phyloP scores from a whole-genome alignment of 208 protist species.

The Leishmania gerbilli region DNA sequence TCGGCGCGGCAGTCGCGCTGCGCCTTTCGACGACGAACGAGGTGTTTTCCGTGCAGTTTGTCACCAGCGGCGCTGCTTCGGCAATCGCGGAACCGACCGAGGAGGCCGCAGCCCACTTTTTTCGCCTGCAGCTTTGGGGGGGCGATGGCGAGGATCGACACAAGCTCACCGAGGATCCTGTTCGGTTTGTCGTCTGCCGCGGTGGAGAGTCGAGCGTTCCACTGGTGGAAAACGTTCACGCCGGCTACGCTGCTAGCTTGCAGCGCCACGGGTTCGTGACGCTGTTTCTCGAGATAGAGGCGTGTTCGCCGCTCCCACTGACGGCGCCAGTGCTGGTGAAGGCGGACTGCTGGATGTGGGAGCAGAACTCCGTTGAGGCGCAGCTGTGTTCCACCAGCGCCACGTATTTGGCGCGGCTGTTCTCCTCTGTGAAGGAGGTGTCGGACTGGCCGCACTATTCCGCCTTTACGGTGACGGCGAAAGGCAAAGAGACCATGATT shows the following conservation, averaged over 20 bases:
- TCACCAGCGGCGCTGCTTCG: conserved; percentile 39
- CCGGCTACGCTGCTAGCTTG: conserved; percentile 31
- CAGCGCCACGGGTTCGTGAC: conserved; percentile 30
- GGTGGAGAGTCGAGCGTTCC: conserved; percentile 30
- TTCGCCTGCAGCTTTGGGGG: conserved; percentile 23
- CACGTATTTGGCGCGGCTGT: conserved; percentile 49
- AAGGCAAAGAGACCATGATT: conserved; percentile 59
- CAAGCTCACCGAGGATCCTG: conserved; percentile 22
- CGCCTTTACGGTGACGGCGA: conserved; percentile 57
- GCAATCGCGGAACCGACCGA: neutral
- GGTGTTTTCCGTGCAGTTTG: conserved; percentile 34
- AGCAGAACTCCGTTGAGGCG: conserved; percentile 42
- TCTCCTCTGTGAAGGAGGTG: conserved; percentile 34
- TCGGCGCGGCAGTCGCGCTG: conserved; percentile 54
- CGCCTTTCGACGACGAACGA: conserved; percentile 25
- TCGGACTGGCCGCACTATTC: conserved; percentile 56
- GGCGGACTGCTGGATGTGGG: conserved; percentile 63
- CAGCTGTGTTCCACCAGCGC: conserved; percentile 43
- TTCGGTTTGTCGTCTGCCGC: conserved; percentile 37
- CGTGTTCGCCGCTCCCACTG: conserved; percentile 14
- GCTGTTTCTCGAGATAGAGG: conserved; percentile 25
- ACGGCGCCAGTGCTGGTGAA: conserved; percentile 32
- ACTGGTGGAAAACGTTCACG: conserved; percentile 30
- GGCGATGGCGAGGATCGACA: conserved; percentile 16
- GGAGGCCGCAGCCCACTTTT: conserved; percentile 9